A percentile compares a stretch with the other conserved stretches of the same genome.
phyloP scores from a whole-genome alignment of 2,329 filamentous ascomycete genomes.

The Pseudogymnoascus destructans region DNA sequence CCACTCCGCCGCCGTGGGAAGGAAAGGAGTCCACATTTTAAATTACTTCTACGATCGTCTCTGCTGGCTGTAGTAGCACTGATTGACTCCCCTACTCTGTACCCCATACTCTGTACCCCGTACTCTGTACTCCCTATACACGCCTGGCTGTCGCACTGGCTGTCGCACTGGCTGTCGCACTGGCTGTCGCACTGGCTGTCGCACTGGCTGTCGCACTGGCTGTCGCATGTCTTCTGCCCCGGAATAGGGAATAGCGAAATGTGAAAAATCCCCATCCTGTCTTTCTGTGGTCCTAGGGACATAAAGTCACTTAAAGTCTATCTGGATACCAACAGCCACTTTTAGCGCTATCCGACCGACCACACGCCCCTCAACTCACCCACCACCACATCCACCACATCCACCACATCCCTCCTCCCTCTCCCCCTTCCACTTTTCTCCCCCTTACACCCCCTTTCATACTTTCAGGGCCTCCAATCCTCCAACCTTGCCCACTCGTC shows the following conservation, averaged over 20 bases:
- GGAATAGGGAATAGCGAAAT: not conserved
- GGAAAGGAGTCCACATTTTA: not conserved
- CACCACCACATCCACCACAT: not conserved
- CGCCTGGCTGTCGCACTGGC: no score
- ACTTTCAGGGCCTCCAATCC: not conserved
- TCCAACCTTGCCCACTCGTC: not conserved
- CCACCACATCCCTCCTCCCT: no score
- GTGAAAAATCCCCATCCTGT: not conserved
- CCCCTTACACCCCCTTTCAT: not conserved
- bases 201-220: no score
- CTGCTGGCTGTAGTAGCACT: no score
- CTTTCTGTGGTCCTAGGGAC: not conserved
- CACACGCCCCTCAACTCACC: not conserved
- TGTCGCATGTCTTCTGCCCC: not conserved
- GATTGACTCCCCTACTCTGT: no score
- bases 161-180: no score
- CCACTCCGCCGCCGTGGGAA: not conserved
- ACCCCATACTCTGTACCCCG: not conserved
- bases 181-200: no score
- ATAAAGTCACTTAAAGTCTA: not conserved
- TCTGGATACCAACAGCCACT: conserved; percentile 3
- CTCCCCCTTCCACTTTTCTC: not conserved
- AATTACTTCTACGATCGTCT: conserved; percentile 4
- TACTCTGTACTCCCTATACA: not conserved
- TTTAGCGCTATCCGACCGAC: not conserved